Conservation (phyloP, 2,329 filamentous ascomycete species). For the Colletotrichum trifolii region DNA sequence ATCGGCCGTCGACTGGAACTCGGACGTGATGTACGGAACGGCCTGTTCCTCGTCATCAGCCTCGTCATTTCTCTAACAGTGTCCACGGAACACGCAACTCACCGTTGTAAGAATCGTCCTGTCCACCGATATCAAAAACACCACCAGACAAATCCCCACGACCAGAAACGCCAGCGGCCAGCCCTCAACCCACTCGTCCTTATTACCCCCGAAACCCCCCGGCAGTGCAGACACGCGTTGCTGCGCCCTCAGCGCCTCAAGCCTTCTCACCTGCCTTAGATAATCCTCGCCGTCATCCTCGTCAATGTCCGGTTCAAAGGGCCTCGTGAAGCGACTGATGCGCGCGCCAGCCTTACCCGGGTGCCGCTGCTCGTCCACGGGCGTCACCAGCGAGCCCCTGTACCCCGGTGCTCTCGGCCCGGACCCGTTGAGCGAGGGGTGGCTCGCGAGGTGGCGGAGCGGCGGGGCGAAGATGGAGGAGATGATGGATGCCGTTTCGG, state of each 20-base stretch:
- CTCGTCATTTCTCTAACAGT: not conserved
- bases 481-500: slow-evolving; percentile 28
- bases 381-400: slow-evolving; percentile 1
- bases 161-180: slow-evolving; percentile 23
- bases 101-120: slow-evolving; percentile 27
- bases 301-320: slow-evolving; percentile 26
- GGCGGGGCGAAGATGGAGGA: slow-evolving; percentile 31
- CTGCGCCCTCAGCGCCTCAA: slow-evolving; percentile 2
- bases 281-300: slow-evolving; percentile 24
- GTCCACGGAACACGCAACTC: not conserved
- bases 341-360: slow-evolving; percentile 32
- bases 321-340: slow-evolving; percentile 31
- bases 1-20: slow-evolving; percentile 50
- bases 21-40: slow-evolving; percentile 54
- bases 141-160: slow-evolving; percentile 26
- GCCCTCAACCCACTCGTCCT: slow-evolving; percentile 13
- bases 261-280: slow-evolving; percentile 1
- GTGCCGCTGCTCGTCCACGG: slow-evolving; percentile 29
- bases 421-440: slow-evolving; percentile 13
- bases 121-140: slow-evolving; percentile 27
- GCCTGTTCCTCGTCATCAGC: slow-evolving; percentile 40
- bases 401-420: not conserved
- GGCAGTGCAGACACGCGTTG: not conserved
- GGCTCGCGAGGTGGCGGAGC: slow-evolving; percentile 29
- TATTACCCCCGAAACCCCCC: not conserved